Evolutionary conservation across 495 filamentous ascomycete genomes (phyloP), one percentile per base, ranked within the genome.

Genomic region (Lepidopterella palustris): DNA sequence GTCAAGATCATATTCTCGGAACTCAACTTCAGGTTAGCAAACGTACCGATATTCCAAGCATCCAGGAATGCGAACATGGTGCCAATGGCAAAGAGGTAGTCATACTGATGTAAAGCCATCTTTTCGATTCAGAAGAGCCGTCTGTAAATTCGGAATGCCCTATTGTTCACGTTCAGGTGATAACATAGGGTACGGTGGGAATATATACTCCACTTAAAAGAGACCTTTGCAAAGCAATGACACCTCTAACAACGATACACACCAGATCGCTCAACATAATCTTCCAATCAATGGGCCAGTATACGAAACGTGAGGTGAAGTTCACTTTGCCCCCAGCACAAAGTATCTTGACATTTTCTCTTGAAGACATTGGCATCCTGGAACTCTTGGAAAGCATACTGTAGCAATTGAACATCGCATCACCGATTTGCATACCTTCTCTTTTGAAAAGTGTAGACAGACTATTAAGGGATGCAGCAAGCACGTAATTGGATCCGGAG

Each of bases 61-160:
- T 87, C 85, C 47, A 87, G 78, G 70, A 84, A 79, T 71, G 87
- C 85, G 78, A 90, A 90, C 66, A 90, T 74, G 55, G 84, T 87
- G 77, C 83, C 85, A 57, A 90, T 83, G 68, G 80, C 87, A 63
- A 90, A 88, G 66, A 90, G 77, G 64, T 87, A 88, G 71, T 82
- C 80, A 35, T 60, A 66, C 65, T 82, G 84, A 65, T 86, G 70
- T 54, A 79, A 75, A 54, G 86, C 77, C 68, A 63, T 68, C n/a
- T n/a, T n/a, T n/a, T n/a, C n/a, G n/a, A n/a, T n/a, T n/a, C n/a
- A n/a, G n/a, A n/a, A n/a, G n/a, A n/a, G n/a, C n/a, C n/a, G n/a
- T n/a, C n/a, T n/a, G n/a, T n/a, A n/a, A n/a, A n/a, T n/a, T n/a
- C n/a, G n/a, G n/a, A n/a, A n/a, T n/a, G n/a, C n/a, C n/a, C n/a